A percentile compares a stretch with the other conserved stretches of the same genome.
phyloP scores from a whole-genome alignment of 257 asterid genomes.

The Scutellaria baicalensis region DNA sequence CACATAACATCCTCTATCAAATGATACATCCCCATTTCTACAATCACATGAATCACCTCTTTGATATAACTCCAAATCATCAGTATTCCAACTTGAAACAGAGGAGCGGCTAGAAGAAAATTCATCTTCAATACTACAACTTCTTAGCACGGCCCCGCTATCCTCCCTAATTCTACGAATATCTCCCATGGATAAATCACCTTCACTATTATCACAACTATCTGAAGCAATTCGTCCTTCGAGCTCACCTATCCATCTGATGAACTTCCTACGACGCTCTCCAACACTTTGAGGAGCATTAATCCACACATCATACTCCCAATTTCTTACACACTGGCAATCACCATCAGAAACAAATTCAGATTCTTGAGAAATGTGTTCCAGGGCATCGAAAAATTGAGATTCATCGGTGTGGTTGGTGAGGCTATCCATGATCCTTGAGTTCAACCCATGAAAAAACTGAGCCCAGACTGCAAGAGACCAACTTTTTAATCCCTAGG shows the following conservation, averaged over 20 bases:
- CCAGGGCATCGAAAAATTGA: slow-evolving; percentile 71
- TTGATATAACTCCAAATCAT: slow-evolving; percentile 26
- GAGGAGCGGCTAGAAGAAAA: slow-evolving; percentile 49
- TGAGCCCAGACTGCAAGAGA: slow-evolving; percentile 38
- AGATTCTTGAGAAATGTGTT: slow-evolving; percentile 39
- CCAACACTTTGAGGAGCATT: slow-evolving; percentile 67
- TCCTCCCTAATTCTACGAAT: slow-evolving; percentile 39
- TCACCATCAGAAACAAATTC: slow-evolving; percentile 29
- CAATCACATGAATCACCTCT: slow-evolving; percentile 21
- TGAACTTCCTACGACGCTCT: slow-evolving; percentile 67
- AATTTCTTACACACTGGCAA: slow-evolving; percentile 16
- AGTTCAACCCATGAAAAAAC: slow-evolving; percentile 62
- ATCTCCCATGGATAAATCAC: slow-evolving; percentile 20
- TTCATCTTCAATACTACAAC: slow-evolving; percentile 40
- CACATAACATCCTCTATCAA: slow-evolving; percentile 19
- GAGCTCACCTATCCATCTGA: slow-evolving; percentile 33
- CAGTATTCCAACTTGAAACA: slow-evolving; percentile 39
- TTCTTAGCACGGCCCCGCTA: slow-evolving; percentile 55
- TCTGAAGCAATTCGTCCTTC: slow-evolving; percentile 22
- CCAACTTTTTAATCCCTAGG: slow-evolving; percentile 31
- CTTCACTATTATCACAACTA: slow-evolving; percentile 5
- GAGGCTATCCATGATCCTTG: slow-evolving; percentile 62
- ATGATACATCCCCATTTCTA: slow-evolving; percentile 18
- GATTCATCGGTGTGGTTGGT: slow-evolving; percentile 36
- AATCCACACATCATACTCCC: slow-evolving; percentile 65